Percentiles rank a stretch among this genome's conserved stretches.
These are phyloP conservation scores for Thalassiosira hispida DNA, from an alignment of 352 stramenopile genomes.

Conservation along the genomic window DNA sequence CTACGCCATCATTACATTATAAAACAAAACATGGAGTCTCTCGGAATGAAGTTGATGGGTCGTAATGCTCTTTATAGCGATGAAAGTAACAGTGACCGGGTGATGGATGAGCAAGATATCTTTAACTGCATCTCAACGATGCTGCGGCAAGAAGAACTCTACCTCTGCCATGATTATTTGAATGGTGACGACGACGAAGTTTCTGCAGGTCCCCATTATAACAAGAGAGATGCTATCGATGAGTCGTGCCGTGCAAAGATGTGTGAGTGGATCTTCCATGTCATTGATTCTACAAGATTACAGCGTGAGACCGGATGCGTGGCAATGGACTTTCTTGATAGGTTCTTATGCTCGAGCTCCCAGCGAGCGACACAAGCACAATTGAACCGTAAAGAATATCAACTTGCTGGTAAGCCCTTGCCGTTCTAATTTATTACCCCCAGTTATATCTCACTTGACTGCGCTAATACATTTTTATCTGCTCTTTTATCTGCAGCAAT, in stretches of 20 bases:
- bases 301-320: constrained; percentile 71
- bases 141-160: constrained; percentile 34
- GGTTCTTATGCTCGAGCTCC: constrained; percentile 56
- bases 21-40: neutral
- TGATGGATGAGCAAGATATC: constrained; percentile 22
- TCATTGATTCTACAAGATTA: constrained; percentile 79
- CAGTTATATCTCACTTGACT: neutral
- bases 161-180: constrained; percentile 39
- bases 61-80: neutral
- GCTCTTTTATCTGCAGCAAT: constrained; percentile 3
- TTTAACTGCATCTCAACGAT: constrained; percentile 28
- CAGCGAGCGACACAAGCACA: constrained; percentile 17
- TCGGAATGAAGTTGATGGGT: neutral
- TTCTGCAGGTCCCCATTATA: neutral
- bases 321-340: constrained; percentile 75
- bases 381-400: constrained; percentile 39
- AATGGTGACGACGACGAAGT: constrained; percentile 1
- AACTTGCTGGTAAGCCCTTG: constrained; percentile 28
- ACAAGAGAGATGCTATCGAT: constrained; percentile 10
- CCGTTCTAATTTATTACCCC: no score
- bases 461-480: neutral
- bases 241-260: constrained; percentile 40
- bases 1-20: neutral
- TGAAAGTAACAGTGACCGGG: neutral
- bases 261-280: constrained; percentile 45